These are phyloP conservation scores for Cenchrus purpureus DNA, from an alignment of 176 grass and related monocot genomes.

Conservation along the genomic window DNA sequence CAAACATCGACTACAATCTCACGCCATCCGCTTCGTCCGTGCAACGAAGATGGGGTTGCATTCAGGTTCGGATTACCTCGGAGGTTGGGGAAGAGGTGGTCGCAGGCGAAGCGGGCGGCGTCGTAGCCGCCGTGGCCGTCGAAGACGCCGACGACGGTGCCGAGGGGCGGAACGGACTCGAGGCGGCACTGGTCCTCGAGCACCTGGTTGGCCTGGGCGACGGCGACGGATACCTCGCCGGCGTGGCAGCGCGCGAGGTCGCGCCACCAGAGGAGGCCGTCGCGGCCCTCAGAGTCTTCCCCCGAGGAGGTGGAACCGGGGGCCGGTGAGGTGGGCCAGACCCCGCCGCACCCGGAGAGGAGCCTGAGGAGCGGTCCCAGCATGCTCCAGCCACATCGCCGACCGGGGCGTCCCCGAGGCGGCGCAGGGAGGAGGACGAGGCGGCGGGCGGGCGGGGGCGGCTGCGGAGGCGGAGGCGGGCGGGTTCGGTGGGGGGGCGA, in stretches of 20 bases:
- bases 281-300: slow-evolving; percentile 44
- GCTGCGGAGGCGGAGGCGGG: slow-evolving; percentile 24
- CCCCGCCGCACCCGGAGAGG: slow-evolving; percentile 72
- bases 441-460: background rate
- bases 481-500: background rate
- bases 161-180: slow-evolving; percentile 71
- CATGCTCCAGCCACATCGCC: slow-evolving; percentile 93
- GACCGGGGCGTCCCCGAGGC: slow-evolving; percentile 51
- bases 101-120: slow-evolving; percentile 84
- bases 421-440: slow-evolving; percentile 21
- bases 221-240: slow-evolving; percentile 71
- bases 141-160: slow-evolving; percentile 76
- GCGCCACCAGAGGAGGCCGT: slow-evolving; percentile 74
- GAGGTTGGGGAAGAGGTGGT: slow-evolving; percentile 66
- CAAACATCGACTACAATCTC: slow-evolving; percentile 15
- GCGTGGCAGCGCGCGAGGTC: slow-evolving; percentile 68
- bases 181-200: slow-evolving; percentile 94
- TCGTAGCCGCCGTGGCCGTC: slow-evolving; percentile 85
- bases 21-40: background rate
- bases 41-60: background rate
- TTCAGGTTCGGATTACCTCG: slow-evolving; percentile 51
- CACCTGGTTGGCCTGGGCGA: slow-evolving; percentile 89
- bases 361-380: slow-evolving; percentile 75
- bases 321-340: slow-evolving; percentile 35
- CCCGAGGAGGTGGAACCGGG: background rate